Percentiles rank a stretch among this genome's conserved stretches.
Evolutionary conservation across 352 stramenopile species (phyloP).

Genomic region (Phytophthora agathidicida): DNA sequence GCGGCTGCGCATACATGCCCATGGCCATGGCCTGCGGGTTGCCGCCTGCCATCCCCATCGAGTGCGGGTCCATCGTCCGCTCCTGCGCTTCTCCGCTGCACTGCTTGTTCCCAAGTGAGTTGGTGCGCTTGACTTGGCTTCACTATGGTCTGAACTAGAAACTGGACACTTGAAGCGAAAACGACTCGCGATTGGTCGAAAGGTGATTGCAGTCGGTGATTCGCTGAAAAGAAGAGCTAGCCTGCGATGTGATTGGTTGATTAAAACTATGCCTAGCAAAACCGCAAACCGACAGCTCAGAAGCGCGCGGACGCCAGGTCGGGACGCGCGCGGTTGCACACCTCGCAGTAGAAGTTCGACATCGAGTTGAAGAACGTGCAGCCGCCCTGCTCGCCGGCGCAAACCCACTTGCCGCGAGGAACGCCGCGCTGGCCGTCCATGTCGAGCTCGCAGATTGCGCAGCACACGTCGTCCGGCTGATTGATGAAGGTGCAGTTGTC

Average conservation of each 20-base stretch:
- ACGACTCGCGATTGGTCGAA: constrained; percentile 27
- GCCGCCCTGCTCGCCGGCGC: constrained; percentile 79
- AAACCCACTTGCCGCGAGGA: constrained; percentile 86
- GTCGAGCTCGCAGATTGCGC: constrained; percentile 85
- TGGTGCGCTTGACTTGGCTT: constrained; percentile 15
- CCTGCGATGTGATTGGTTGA: too few species aligned
- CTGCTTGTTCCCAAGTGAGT: constrained; percentile 37
- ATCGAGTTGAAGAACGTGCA: constrained; percentile 90
- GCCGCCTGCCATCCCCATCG: constrained; percentile 50
- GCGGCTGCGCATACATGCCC: constrained; percentile 42
- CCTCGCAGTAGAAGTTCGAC: constrained; percentile 88
- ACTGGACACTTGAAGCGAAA: constrained; percentile 44
- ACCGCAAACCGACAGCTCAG: constrained; percentile 31
- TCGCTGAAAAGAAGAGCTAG: constrained; percentile 23
- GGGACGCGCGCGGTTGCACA: constrained; percentile 85
- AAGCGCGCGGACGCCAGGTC: constrained; percentile 79
- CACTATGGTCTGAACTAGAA: constrained; percentile 32
- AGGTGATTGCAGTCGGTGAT: background rate
- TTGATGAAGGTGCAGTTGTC: constrained; percentile 90
- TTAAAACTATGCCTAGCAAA: constrained; percentile 14
- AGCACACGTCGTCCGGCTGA: constrained; percentile 68
- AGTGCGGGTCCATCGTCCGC: constrained; percentile 60
- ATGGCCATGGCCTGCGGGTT: constrained; percentile 51
- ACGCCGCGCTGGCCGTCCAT: constrained; percentile 79
- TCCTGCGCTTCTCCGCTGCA: constrained; percentile 19